A percentile compares a stretch with the other conserved stretches of the same genome.
Evolutionary conservation across 73 alveolate species (phyloP).

Genomic region (Uronychia binucleata): DNA sequence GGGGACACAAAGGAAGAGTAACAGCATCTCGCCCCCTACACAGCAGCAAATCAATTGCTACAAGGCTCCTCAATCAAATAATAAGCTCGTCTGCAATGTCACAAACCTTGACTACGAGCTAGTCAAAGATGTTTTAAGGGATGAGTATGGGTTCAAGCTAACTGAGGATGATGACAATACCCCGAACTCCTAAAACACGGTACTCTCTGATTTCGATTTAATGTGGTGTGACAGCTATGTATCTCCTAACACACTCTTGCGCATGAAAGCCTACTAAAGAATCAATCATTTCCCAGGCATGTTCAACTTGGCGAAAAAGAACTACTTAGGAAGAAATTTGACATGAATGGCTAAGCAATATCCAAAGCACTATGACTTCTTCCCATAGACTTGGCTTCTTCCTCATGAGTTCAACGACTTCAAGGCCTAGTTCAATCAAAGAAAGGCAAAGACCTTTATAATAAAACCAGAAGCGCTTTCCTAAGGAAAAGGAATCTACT

Average conservation of each 20-base stretch:
- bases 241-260: not conserved
- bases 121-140: not conserved
- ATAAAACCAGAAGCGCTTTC: conserved; percentile 95
- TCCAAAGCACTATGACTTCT: conserved; percentile 59
- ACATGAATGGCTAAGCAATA: not conserved
- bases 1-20: not conserved
- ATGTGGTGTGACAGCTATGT: not conserved
- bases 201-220: not conserved
- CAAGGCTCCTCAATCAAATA: not conserved
- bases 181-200: not conserved
- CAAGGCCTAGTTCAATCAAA: conserved; percentile 36
- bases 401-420: conserved; percentile 69
- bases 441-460: conserved; percentile 68
- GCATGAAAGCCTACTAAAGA: conserved; percentile 25
- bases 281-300: conserved; percentile 57
- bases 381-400: conserved; percentile 82
- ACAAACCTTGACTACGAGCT: not conserved
- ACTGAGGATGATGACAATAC: not conserved
- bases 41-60: not conserved
- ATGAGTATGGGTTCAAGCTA: not conserved
- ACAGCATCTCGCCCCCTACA: not conserved
- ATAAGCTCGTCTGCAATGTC: not conserved
- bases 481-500: conserved; percentile 96
- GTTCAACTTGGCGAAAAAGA: conserved; percentile 2
- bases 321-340: conserved; percentile 15